These are phyloP conservation scores for Pseudotsuga menziesii DNA, from an alignment of 75 land plant genomes.

Conservation along the genomic window DNA sequence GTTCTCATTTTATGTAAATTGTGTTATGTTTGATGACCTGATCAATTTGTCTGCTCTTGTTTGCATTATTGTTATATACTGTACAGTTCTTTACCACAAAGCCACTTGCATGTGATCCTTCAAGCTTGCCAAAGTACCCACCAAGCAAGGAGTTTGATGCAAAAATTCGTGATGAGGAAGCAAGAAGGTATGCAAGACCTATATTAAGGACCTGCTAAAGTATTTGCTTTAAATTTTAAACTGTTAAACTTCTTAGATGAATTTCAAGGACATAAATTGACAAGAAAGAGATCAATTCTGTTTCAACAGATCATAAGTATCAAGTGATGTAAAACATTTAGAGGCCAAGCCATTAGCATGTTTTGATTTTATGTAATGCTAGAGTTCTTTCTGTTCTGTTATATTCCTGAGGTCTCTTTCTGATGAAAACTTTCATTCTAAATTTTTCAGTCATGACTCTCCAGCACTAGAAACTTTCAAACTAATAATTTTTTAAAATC, in stretches of 20 bases:
- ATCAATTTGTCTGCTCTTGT: not conserved
- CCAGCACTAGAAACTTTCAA: no score
- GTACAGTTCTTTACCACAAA: constrained; percentile 71
- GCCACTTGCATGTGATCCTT: constrained; percentile 82
- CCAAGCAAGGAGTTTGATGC: constrained; percentile 89
- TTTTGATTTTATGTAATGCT: not conserved
- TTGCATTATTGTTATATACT: not conserved
- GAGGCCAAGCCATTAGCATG: not conserved
- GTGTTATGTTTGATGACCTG: no score
- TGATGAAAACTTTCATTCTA: not conserved
- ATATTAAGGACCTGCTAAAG: no score
- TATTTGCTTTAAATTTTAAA: no score
- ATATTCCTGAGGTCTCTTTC: not conserved
- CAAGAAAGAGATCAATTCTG: not conserved
- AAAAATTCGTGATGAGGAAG: constrained; percentile 67
- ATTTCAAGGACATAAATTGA: constrained; percentile 1
- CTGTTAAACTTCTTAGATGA: not conserved
- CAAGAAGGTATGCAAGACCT: constrained; percentile 44
- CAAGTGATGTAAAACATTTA: not conserved
- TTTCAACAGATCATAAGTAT: not conserved
- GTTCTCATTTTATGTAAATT: no score
- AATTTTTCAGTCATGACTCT: not conserved
- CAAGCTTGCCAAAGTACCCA: constrained; percentile 83
- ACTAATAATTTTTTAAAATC: no score
- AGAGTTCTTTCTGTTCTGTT: not conserved